Evolutionary conservation across 495 filamentous ascomycete species (phyloP), one percentile per base, ranked within the genome.

Genomic region (Lasiosphaeria ovina): DNA sequence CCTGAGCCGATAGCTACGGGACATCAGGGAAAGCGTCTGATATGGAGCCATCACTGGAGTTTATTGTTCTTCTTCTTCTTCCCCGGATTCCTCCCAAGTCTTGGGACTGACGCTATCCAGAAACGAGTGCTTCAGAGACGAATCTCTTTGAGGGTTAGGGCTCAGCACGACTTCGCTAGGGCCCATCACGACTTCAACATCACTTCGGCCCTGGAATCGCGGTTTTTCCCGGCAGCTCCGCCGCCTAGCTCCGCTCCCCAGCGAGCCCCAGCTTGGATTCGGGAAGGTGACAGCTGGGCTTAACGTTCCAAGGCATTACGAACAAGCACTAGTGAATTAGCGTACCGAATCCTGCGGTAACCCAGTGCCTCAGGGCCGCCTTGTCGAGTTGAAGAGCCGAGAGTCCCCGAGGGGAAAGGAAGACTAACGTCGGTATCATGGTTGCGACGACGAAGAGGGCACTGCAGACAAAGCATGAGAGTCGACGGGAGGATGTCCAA

Each of bases 171-270:
- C 42, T 10, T 14, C 11, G 38, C 42, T 45, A 10, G 5, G 4
- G 42, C 16, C 11, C 12, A 45, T 10, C 44, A 11, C 44, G 44
- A n/a, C 38, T 7, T 7, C 44, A n/a, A 2, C 44, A n/a, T 14
- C 8, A 5, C 5, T 47, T 47, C 44, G 11, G 16, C 16, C 4
- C 44, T 47, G 12, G 44, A 47, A 14, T 9, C 12, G 44, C 12
- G 5, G 8, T 11, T 61, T 71, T 66, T 67, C 36, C 69, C 69
- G 66, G 64, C 64, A 60, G 69, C 66, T 71, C 66, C 55, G 51
- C 65, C 60, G 57, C 58, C 31, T 60, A 38, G 17, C 48, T 55
- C 62, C 62, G 58, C 54, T 58, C 44, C 32, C 35, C 16, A 33
- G 42, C 17, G 56, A 48, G 12, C 38, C 16, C 9, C 40, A 57